These are phyloP conservation scores for Magnolia kwangsiensis DNA, from an alignment of 164 flowering plant genomes.

Conservation along the genomic window DNA sequence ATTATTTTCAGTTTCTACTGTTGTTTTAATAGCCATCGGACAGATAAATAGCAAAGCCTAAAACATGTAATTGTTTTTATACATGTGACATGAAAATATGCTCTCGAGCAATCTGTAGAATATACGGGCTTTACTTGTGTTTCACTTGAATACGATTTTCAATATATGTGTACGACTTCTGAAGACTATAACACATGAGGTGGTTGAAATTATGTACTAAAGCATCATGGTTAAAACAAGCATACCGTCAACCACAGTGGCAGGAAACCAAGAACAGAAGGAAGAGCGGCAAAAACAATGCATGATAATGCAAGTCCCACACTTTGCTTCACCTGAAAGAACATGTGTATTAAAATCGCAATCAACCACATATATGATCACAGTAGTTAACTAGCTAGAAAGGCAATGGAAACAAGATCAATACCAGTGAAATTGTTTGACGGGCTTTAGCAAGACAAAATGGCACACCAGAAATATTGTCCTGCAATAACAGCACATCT, in stretches of 20 bases:
- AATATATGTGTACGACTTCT: too few relatives aligned
- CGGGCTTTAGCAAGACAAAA: slow-evolving; percentile 89
- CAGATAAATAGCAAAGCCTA: too few relatives aligned
- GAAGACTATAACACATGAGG: background rate
- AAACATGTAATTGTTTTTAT: too few relatives aligned
- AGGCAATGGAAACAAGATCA: background rate
- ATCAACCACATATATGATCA: background rate
- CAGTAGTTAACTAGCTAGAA: background rate
- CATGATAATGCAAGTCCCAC: slow-evolving; percentile 85
- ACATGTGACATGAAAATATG: too few relatives aligned
- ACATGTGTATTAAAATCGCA: background rate
- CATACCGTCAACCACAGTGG: slow-evolving; percentile 98
- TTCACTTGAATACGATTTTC: too few relatives aligned
- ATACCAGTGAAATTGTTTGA: slow-evolving; percentile 93
- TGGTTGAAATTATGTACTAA: background rate
- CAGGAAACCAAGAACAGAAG: slow-evolving; percentile 90
- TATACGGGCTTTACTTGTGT: too few relatives aligned
- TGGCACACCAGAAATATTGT: slow-evolving; percentile 86
- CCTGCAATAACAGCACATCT: slow-evolving; percentile 85
- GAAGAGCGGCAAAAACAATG: slow-evolving; percentile 83
- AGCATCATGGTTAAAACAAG: background rate
- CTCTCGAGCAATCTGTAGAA: too few relatives aligned
- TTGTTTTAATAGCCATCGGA: too few relatives aligned
- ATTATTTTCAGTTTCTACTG: too few relatives aligned
- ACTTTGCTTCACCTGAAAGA: slow-evolving; percentile 82